Evolutionary conservation across 805 yeast genomes (phyloP).

Genomic region (Starmerella roubikii): DNA sequence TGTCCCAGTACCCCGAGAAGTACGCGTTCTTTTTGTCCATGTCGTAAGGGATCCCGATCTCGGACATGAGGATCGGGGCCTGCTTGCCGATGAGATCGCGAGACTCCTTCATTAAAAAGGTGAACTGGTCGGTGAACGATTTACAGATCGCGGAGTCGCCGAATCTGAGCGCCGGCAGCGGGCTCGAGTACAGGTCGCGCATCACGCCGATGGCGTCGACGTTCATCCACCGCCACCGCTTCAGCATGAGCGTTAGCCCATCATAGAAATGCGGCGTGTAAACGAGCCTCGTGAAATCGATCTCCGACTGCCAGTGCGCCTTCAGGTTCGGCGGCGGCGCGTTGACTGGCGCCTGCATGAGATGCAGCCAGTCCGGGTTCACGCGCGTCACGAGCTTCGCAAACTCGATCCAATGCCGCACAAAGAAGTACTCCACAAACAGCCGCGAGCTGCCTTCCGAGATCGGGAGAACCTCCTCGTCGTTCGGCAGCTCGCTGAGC

Average conservation of each 20-base stretch:
- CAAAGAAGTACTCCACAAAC: slow-evolving; percentile 46
- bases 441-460: slow-evolving; percentile 10
- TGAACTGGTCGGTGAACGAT: slow-evolving; percentile 54
- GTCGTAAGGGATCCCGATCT: slow-evolving; percentile 96
- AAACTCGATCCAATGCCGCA: slow-evolving; percentile 44
- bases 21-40: slow-evolving; percentile 75
- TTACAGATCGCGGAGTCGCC: slow-evolving; percentile 69
- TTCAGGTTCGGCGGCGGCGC: slow-evolving; percentile 56
- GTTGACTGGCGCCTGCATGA: slow-evolving; percentile 73
- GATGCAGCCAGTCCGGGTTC: slow-evolving; percentile 36
- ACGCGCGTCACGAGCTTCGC: slow-evolving; percentile 36
- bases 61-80: slow-evolving; percentile 71
- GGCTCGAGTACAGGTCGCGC: slow-evolving; percentile 61
- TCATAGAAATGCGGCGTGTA: slow-evolving; percentile 89
- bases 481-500: neutral
- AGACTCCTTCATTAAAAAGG: slow-evolving; percentile 55
- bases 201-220: slow-evolving; percentile 83
- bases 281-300: slow-evolving; percentile 29
- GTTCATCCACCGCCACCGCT: slow-evolving; percentile 71
- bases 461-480: neutral
- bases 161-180: slow-evolving; percentile 52
- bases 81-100: slow-evolving; percentile 41
- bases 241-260: slow-evolving; percentile 85
- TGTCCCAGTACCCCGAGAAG: slow-evolving; percentile 45
- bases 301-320: slow-evolving; percentile 39